These are phyloP conservation scores for Crucibulum laeve DNA, from an alignment of 768 basidiomycete genomes.

Conservation along the genomic window DNA sequence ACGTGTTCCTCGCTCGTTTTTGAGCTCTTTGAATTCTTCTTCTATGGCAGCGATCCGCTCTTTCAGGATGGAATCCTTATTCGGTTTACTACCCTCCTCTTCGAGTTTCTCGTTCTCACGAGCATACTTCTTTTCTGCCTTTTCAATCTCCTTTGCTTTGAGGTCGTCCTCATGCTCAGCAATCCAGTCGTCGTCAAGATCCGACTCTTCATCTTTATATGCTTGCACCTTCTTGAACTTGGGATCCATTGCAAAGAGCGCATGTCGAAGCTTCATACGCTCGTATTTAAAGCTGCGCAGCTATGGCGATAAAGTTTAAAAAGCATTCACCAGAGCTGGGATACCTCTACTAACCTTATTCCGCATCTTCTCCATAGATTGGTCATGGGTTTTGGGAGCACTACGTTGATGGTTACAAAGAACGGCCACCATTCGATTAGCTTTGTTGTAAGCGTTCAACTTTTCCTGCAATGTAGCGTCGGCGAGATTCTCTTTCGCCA, in stretches of 20 bases:
- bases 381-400: constrained; percentile 88
- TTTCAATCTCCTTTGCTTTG: constrained; percentile 82
- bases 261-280: constrained; percentile 93
- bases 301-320: constrained; percentile 33
- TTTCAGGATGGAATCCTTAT: constrained; percentile 59
- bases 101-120: constrained; percentile 87
- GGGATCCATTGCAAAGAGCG: constrained; percentile 71
- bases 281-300: constrained; percentile 90
- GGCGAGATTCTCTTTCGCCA: constrained; percentile 61
- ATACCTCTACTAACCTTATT: constrained; percentile 62
- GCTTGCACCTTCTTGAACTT: constrained; percentile 80
- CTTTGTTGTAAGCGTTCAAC: constrained; percentile 93
- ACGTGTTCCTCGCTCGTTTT: constrained; percentile 76
- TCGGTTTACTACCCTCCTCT: constrained; percentile 62
- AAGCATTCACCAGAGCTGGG: too few relatives aligned
- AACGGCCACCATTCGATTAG: constrained; percentile 95
- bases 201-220: constrained; percentile 82
- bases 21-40: constrained; percentile 69
- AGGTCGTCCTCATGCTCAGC: constrained; percentile 72
- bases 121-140: constrained; percentile 89
- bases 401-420: constrained; percentile 98
- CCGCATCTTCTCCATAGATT: constrained; percentile 91
- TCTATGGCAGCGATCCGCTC: constrained; percentile 69
- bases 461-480: constrained; percentile 89
- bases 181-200: constrained; percentile 92